A percentile compares a stretch with the other conserved stretches of the same genome.
phyloP scores from a whole-genome alignment of 2,329 filamentous ascomycete genomes.

The Tolypocladium tundrense region DNA sequence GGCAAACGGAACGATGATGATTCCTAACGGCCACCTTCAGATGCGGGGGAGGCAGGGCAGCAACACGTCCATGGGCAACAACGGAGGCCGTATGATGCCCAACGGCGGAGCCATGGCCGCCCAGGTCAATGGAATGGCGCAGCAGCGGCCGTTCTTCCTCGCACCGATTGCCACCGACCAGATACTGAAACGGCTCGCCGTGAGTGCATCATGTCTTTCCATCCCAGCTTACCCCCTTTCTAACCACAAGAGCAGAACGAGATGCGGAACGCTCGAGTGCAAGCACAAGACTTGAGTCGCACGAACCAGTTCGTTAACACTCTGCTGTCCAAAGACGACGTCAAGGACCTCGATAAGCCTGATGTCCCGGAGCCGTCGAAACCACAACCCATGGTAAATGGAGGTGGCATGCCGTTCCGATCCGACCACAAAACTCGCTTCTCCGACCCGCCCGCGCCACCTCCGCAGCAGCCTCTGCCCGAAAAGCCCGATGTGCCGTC shows the following conservation, averaged over 20 bases:
- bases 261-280: slow-evolving; percentile 80
- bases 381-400: slow-evolving; percentile 35
- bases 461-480: slow-evolving; percentile 83
- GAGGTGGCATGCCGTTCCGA: slow-evolving; percentile 45
- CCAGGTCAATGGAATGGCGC: slow-evolving; percentile 50
- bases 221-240: background rate
- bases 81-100: slow-evolving; percentile 51
- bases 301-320: slow-evolving; percentile 73
- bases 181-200: slow-evolving; percentile 59
- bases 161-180: slow-evolving; percentile 88
- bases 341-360: slow-evolving; percentile 47
- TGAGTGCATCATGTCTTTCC: slow-evolving; percentile 11
- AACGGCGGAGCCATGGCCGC: slow-evolving; percentile 33
- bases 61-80: slow-evolving; percentile 51
- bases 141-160: slow-evolving; percentile 76
- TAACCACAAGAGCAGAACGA: slow-evolving; percentile 50
- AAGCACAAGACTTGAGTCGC: slow-evolving; percentile 74
- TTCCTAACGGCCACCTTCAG: slow-evolving; percentile 57
- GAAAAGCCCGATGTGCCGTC: slow-evolving; percentile 80
- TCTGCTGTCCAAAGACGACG: slow-evolving; percentile 61
- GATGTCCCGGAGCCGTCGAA: slow-evolving; percentile 38
- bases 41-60: slow-evolving; percentile 61
- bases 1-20: slow-evolving; percentile 62
- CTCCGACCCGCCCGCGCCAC: slow-evolving; percentile 85
- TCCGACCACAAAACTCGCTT: slow-evolving; percentile 74